Percentiles rank a stretch among this genome's conserved stretches.
phyloP scores from a whole-genome alignment of 345 rosid genomes.

The Physaria fendleri region DNA sequence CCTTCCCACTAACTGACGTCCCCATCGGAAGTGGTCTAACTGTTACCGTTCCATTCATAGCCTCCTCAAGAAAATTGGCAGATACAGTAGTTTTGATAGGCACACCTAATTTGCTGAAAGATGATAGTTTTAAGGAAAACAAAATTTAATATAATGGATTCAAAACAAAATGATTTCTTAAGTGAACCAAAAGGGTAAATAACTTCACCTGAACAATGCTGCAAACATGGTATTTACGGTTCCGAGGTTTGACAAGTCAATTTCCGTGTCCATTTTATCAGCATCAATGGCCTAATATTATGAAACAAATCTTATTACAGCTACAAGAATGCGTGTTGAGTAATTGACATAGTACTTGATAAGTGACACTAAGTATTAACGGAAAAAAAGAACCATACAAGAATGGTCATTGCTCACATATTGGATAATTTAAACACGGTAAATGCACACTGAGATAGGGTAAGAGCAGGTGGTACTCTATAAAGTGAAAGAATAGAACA shows the following conservation, averaged over 20 bases:
- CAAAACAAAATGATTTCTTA: constrained; percentile 8
- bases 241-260: constrained; percentile 95
- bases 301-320: background rate
- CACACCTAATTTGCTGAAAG: constrained; percentile 89
- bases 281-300: constrained; percentile 69
- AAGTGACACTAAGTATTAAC: background rate
- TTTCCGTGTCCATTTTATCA: constrained; percentile 93
- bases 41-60: constrained; percentile 94
- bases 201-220: constrained; percentile 81
- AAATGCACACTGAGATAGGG: too few species aligned
- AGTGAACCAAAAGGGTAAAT: background rate
- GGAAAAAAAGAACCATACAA: background rate
- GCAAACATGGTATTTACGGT: constrained; percentile 99
- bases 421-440: too few species aligned
- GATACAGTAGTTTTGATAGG: constrained; percentile 97
- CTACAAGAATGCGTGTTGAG: background rate
- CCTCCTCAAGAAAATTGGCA: constrained; percentile 97
- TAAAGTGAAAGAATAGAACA: background rate
- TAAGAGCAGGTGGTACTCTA: background rate
- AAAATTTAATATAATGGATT: background rate
- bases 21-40: constrained; percentile 98
- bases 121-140: background rate
- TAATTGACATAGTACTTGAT: background rate
- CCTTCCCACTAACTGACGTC: constrained; percentile 98
- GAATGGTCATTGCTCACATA: background rate